Conservation (phyloP, 129 eudicot genomes). For the Rutidosis leptorrhynchoides region DNA sequence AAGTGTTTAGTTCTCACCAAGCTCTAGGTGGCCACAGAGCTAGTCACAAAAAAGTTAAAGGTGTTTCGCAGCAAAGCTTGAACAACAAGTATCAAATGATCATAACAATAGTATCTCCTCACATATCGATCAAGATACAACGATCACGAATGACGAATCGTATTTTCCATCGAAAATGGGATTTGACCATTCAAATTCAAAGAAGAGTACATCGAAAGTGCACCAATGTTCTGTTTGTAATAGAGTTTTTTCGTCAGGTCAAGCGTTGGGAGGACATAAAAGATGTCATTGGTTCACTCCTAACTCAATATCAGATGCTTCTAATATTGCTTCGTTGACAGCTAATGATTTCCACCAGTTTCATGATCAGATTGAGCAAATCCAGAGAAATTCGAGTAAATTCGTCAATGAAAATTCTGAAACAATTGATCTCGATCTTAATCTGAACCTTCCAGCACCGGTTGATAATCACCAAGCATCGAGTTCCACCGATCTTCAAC, state of each 20-base stretch:
- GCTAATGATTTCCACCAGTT: too few relatives aligned
- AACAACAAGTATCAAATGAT: constrained; percentile 32
- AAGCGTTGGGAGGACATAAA: constrained; percentile 80
- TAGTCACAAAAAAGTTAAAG: constrained; percentile 76
- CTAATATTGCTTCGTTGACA: constrained; percentile 34
- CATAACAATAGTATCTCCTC: too few relatives aligned
- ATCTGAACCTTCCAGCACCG: constrained; percentile 40
- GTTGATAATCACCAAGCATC: constrained; percentile 30
- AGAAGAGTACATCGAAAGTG: constrained; percentile 53
- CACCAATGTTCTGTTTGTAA: constrained; percentile 70
- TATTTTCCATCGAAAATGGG: too few relatives aligned
- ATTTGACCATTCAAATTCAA: constrained; percentile 2
- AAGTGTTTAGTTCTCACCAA: constrained; percentile 70
- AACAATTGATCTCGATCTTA: constrained; percentile 28
- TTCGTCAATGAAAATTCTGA: too few relatives aligned
- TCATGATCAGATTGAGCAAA: constrained; percentile 37
- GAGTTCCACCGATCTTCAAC: constrained; percentile 7
- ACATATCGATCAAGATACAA: too few relatives aligned
- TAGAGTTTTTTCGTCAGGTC: constrained; percentile 60
- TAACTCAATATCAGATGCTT: constrained; percentile 39
- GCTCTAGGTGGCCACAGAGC: constrained; percentile 84
- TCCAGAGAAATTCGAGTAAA: constrained; percentile 26
- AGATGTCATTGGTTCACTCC: constrained; percentile 82
- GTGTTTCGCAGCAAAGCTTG: constrained; percentile 59
- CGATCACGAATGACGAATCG: too few relatives aligned